Evolutionary conservation across 2,329 filamentous ascomycete genomes (phyloP).

Genomic region (Botrytis tulipae): DNA sequence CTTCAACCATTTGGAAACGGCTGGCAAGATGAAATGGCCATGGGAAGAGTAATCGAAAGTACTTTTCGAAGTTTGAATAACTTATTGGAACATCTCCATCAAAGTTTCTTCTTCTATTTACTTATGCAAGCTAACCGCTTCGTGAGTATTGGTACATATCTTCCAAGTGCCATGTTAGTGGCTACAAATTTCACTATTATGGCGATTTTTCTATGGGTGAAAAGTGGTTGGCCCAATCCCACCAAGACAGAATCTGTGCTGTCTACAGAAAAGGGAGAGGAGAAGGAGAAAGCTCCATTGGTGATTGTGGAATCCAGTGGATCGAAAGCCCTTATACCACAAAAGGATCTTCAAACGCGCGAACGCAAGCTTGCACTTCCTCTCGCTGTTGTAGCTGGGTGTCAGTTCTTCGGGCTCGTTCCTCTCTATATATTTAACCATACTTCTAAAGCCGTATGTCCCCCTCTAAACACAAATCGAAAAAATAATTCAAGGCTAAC

Average conservation of each 20-base stretch:
- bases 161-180: constrained; percentile 95
- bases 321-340: constrained; percentile 31
- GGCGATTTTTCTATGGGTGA: constrained; percentile 90
- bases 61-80: constrained; percentile 95
- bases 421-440: constrained; percentile 88
- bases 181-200: constrained; percentile 95
- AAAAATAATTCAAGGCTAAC: constrained; percentile 15
- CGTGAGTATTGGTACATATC: constrained; percentile 95
- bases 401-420: constrained; percentile 74
- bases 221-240: constrained; percentile 59
- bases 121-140: constrained; percentile 89
- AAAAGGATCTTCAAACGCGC: constrained; percentile 28
- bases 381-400: constrained; percentile 66
- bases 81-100: constrained; percentile 90
- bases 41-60: constrained; percentile 86
- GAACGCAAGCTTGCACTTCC: constrained; percentile 67
- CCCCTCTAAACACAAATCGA: not conserved
- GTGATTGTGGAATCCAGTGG: constrained; percentile 28
- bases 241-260: constrained; percentile 17
- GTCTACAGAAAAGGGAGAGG: constrained; percentile 27
- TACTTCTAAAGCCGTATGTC: constrained; percentile 57
- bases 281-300: constrained; percentile 38
- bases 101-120: constrained; percentile 99
- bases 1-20: constrained; percentile 85
- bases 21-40: constrained; percentile 96